A percentile compares a stretch with the other conserved stretches of the same genome.
These are phyloP conservation scores for Aureobasidium sp. DNA, from an alignment of 2,329 filamentous ascomycete species.

Conservation along the genomic window DNA sequence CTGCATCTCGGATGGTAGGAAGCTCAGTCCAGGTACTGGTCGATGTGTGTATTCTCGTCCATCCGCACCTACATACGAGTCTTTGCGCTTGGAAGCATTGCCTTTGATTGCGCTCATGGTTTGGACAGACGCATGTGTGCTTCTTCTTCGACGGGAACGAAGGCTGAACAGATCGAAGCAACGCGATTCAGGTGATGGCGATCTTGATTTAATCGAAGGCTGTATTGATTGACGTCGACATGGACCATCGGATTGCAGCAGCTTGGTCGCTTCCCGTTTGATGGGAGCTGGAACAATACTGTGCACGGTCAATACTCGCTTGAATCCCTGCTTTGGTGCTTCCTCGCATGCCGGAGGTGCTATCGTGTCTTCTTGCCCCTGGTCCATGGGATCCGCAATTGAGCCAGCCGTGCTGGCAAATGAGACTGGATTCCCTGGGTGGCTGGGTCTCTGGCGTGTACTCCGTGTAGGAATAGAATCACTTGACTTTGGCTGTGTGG, in stretches of 20 bases:
- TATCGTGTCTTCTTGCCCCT: not conserved
- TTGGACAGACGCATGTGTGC: not conserved
- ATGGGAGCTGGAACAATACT: not conserved
- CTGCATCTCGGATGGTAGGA: slow-evolving; percentile 20
- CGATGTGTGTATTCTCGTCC: not conserved
- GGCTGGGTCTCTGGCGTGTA: not conserved
- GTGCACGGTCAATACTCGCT: slow-evolving; percentile 1
- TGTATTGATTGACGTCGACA: not conserved
- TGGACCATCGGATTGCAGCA: not conserved
- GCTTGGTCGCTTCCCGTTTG: not conserved
- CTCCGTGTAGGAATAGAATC: not conserved
- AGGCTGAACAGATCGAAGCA: not conserved
- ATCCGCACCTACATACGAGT: not conserved
- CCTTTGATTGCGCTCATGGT: not conserved
- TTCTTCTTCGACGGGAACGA: not conserved
- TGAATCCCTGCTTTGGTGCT: not conserved
- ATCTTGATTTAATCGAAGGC: not conserved
- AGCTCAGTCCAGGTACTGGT: slow-evolving; percentile 12
- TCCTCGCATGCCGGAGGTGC: not conserved
- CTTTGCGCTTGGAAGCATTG: not conserved
- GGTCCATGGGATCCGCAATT: not conserved
- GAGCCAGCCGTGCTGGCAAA: not conserved
- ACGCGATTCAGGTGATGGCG: not conserved
- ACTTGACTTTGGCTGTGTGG: not conserved
- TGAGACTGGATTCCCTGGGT: not conserved